phyloP scores from a whole-genome alignment of 192 early-diverging fungal genomes.

The Coemansia sp. region DNA sequence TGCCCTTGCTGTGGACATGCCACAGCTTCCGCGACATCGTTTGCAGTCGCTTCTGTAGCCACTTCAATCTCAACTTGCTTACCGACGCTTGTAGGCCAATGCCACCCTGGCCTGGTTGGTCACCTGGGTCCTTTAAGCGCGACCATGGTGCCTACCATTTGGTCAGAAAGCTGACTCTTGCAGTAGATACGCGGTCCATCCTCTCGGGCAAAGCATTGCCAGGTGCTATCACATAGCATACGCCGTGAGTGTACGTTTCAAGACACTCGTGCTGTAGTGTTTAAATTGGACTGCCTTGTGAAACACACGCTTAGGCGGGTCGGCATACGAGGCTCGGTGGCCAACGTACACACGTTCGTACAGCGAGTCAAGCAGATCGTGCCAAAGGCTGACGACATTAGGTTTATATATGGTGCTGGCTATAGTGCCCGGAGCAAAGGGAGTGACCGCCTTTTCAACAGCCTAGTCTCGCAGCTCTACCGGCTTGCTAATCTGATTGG shows the following conservation, averaged over 20 bases:
- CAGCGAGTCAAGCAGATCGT: background rate
- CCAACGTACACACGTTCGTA: background rate
- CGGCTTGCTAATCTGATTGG: background rate
- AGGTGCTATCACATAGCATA: background rate
- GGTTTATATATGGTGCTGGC: too few relatives aligned
- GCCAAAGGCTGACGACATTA: background rate
- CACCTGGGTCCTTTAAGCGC: background rate
- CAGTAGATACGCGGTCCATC: background rate
- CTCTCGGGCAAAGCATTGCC: background rate
- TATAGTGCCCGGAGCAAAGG: too few relatives aligned
- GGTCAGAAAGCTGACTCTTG: background rate
- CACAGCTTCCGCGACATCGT: background rate
- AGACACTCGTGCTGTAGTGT: too few relatives aligned
- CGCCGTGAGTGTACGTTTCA: too few relatives aligned
- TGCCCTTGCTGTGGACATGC: background rate
- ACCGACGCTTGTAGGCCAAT: background rate
- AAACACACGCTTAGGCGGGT: too few relatives aligned
- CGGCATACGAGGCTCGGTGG: too few relatives aligned
- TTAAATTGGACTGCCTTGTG: too few relatives aligned
- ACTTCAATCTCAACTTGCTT: background rate
- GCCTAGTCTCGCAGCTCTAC: background rate
- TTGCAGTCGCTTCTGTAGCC: background rate
- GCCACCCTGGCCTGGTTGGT: background rate
- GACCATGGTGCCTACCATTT: background rate
- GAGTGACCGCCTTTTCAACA: background rate